Base-by-base conservation (phyloP, 805 yeast genomes). In the Ogataea ramenticola region DNA sequence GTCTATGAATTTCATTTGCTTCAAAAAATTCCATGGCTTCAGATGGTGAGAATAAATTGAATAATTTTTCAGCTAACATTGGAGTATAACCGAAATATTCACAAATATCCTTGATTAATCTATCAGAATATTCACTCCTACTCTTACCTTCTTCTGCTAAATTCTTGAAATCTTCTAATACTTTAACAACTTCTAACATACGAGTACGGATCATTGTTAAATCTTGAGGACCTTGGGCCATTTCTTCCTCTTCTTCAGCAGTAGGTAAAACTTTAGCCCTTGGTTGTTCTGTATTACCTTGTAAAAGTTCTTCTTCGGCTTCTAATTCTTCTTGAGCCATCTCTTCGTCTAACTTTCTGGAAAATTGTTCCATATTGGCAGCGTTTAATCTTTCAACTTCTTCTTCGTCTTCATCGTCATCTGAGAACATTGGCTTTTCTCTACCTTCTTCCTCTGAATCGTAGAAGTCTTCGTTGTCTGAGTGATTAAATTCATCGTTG, bases 21-120 rank as follows among this genome's bases (percentile, higher is more conserved):
- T 93, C 99, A 56, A 93, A 93, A 60, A 93, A 93, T 66, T 93
- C 99, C 75, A 93, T 77, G 14, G 99, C 98, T 70, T 93, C 99
- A 11, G 93, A 75, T 34, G 98, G 97, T 17, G 95, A 79, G 62
- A 93, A 93, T 48, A 93, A 71, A 55, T 90, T 80, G 72, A 90
- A 93, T 46, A 91, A 74, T 66, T 93, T 91, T 61, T 90, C 96
- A 31, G 99, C 99, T 57, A 93, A 75, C 62, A 84, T 88, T 54
- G 82, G 86, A 14, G 90, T 77, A 67, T 93, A 93, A 15, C 99
- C 98, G 61, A 91, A 93, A 69, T 93, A 93, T 57, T 82, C 86
- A 61, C 95, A 82, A 35, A 93, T 87, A 66, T 93, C 99, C 49
- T 75, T 75, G 24, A 91, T 66, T 49, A 93, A 71, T 65, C 95